Base-by-base conservation (phyloP, 176 grass and related monocot species). In the Ensete glaucum region DNA sequence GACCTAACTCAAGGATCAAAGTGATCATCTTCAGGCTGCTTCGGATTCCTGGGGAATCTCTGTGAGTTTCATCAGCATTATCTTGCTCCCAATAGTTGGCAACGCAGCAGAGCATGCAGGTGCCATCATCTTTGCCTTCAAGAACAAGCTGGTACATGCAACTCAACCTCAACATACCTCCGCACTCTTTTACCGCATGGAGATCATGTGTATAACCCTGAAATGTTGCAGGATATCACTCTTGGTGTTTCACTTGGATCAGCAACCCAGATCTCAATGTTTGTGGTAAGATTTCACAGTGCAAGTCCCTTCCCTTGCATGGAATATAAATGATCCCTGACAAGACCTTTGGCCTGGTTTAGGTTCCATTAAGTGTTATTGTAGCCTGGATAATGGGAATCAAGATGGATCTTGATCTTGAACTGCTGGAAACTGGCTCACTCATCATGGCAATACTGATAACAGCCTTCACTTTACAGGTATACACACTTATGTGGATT, bases 221-320 rank as follows among this genome's bases (percentile, higher is more conserved):
- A 73, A 57, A 51, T 72, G 16, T 20, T 84, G 23, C 77, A 88
- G 86, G 89, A 92, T 74, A 82, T 92, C 76, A 86, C 86, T 66
- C 73, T 92, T 6, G 89, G 83, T 50, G 77, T 88, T 78, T 64
- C 78, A 21, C 74, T 92, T 67, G 89, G 86, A 6, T 92, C 89
- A 0, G 83, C 89, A 16, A 84, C 81, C 76, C 83, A 92, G 80
- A 92, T 92, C 34, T 88, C 78, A 19, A 76, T 88, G 76, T 83
- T 92, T 80, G 83, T 92, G 85, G 89, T 92, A 62, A 83, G 83
- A 71, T n/a, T n/a, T n/a, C 20, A 21, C 10, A 60, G 4, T 43
- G 34, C 34, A 43, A 43, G 34, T 43, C 5, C 34, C 13, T 17
- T 60, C 13, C 54, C 11, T 57, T 57, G 1, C 54, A 17, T 17